These are phyloP conservation scores for Yarrowia divulgata DNA, from an alignment of 805 yeast genomes.

Conservation along the genomic window DNA sequence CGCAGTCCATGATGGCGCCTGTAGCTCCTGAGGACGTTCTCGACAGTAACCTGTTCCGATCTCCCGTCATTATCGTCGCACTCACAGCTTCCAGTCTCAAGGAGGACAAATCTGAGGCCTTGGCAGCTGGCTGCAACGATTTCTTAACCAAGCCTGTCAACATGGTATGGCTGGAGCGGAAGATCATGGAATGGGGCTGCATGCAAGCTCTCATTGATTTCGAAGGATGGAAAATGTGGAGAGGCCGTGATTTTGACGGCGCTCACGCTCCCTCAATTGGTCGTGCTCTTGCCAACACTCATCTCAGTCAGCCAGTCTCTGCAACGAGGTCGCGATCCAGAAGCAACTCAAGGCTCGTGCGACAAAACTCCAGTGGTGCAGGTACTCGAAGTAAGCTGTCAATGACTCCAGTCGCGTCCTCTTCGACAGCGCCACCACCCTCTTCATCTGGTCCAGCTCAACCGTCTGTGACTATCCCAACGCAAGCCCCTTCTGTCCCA, in stretches of 20 bases:
- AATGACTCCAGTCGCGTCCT: conserved; percentile 1
- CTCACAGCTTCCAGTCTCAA: conserved; percentile 89
- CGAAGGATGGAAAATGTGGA: conserved; percentile 78
- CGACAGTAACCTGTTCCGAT: conserved; percentile 70
- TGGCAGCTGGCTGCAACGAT: conserved; percentile 97
- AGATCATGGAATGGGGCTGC: conserved; percentile 95
- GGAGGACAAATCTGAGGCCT: conserved; percentile 85
- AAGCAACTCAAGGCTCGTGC: conserved; percentile 21
- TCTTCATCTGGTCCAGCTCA: not conserved
- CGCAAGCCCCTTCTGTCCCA: not conserved
- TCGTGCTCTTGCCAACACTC: conserved; percentile 30
- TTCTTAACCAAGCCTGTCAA: conserved; percentile 96
- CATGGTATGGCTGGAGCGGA: conserved; percentile 89
- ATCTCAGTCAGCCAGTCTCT: conserved; percentile 16
- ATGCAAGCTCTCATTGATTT: conserved; percentile 97
- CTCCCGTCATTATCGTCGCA: conserved; percentile 98
- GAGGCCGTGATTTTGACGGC: conserved; percentile 33
- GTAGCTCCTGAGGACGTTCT: conserved; percentile 57
- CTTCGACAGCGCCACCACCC: not conserved
- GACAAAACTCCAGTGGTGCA: conserved; percentile 11
- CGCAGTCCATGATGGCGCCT: conserved; percentile 47
- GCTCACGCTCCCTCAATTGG: conserved; percentile 25
- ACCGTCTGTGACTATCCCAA: not conserved
- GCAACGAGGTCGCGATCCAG: conserved; percentile 28
- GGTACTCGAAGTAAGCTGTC: conserved; percentile 21